Evolutionary conservation across 192 early-diverging fungal species (phyloP), one percentile per base, ranked within the genome.

Genomic region (Kappamyces sp.): DNA sequence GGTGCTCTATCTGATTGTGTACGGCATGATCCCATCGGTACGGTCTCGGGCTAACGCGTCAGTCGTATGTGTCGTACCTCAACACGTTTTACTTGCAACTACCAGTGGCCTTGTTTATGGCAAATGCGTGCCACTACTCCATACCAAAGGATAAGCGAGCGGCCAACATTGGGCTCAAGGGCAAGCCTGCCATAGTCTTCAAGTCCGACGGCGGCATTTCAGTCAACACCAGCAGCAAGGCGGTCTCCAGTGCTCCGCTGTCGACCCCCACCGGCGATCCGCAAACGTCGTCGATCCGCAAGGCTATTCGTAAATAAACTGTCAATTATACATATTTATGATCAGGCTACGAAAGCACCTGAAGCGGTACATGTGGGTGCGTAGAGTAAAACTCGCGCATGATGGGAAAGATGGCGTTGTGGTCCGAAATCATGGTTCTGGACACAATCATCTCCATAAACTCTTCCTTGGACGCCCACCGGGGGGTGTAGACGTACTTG

Each of bases 401-500:
- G 31, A 67, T 47, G 13, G 43, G 54, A 43, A 68, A 68, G 31
- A 57, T 35, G 23, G 55, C 42, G 5, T 38, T 50, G 37, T 68
- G 67, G 41, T 68, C 67, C 6, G 42, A 23, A 10, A 68, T 34
- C 61, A 52, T 64, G 51, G 35, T 67, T 7, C 38, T 4, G 9
- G 62, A 65, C 12, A 68, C 38, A 33, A 65, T 40, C 40, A 68
- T 51, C 36, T 68, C 46, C n/a, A 38, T 33, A 42, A 68, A 68
- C 50, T 68, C 67, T 10, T 68, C 58, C 15, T 59, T 34, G 3
- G 10, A 31, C 1, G 67, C 67, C 67, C 67, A 68, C 12, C 67
- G 55, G 2, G 67, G 67, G 39, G 40, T 23, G 48, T 68, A 68
- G 4, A 42, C n/a, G 40, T 68, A 68, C 59, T 66, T 66, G 40